phyloP scores from a whole-genome alignment of 768 basidiomycete genomes.

The Termitomyces sp. region DNA sequence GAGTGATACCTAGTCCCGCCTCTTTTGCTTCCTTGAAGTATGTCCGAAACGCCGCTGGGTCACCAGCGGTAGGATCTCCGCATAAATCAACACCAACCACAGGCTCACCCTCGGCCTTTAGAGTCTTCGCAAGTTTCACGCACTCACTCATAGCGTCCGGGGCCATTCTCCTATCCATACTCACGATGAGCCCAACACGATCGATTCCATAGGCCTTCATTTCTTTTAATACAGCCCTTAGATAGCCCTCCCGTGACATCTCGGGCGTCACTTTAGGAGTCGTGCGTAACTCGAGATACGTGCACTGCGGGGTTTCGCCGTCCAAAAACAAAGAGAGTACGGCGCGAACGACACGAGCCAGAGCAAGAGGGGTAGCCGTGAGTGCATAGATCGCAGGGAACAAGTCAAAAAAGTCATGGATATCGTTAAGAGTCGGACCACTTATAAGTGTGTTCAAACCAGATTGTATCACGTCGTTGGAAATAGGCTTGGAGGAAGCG shows the following conservation, averaged over 20 bases:
- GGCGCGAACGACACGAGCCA: conserved; percentile 53
- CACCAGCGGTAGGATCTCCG: conserved; percentile 63
- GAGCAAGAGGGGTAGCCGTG: conserved; percentile 52
- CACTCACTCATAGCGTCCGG: conserved; percentile 45
- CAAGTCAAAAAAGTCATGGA: conserved; percentile 68
- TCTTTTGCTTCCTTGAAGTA: conserved; percentile 49
- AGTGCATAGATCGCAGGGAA: conserved; percentile 79
- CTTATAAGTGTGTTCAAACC: conserved; percentile 33
- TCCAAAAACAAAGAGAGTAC: conserved; percentile 63
- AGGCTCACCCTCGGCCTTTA: conserved; percentile 52
- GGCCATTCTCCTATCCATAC: conserved; percentile 70
- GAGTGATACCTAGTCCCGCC: conserved; percentile 64
- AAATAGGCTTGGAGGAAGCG: conserved; percentile 2
- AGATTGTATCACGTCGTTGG: conserved; percentile 22
- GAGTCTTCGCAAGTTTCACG: conserved; percentile 45
- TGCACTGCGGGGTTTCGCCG: conserved; percentile 44
- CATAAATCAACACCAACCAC: conserved; percentile 80
- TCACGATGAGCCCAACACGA: conserved; percentile 60
- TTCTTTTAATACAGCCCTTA: conserved; percentile 60
- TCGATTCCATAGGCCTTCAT: conserved; percentile 48
- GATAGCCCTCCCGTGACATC: conserved; percentile 58
- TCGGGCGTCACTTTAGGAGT: conserved; percentile 56
- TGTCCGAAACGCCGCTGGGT: conserved; percentile 43
- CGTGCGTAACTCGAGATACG: conserved; percentile 79
- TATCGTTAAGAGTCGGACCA: conserved; percentile 40